A percentile compares a stretch with the other conserved stretches of the same genome.
These are phyloP conservation scores for Akanthomyces uredinophilus DNA, from an alignment of 2,329 filamentous ascomycete species.

Conservation along the genomic window DNA sequence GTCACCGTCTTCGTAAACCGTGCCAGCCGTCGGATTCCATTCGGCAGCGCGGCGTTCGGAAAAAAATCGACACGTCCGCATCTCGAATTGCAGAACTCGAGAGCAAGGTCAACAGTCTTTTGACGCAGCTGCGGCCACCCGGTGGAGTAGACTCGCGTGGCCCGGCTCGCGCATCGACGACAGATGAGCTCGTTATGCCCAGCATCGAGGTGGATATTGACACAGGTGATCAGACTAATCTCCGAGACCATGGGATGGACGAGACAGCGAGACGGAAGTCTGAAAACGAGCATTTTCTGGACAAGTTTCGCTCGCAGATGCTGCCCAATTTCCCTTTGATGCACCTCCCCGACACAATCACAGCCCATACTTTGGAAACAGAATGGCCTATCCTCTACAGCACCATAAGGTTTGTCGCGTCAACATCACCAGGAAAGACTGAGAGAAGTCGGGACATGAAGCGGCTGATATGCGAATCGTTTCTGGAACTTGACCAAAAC, in stretches of 20 bases:
- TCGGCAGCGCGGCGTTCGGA: neutral
- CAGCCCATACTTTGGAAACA: neutral
- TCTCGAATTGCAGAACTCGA: constrained; percentile 1
- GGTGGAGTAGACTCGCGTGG: neutral
- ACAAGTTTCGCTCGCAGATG: neutral
- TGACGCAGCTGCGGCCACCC: neutral
- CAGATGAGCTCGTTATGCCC: neutral
- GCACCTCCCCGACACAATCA: neutral
- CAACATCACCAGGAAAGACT: neutral
- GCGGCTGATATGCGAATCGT: neutral
- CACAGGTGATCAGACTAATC: neutral
- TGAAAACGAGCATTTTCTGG: neutral
- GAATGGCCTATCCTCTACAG: neutral
- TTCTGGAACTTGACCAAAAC: neutral
- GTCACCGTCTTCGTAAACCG: neutral
- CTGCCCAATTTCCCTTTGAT: neutral
- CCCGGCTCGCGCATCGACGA: neutral
- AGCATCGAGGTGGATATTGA: neutral
- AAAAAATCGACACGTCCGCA: neutral
- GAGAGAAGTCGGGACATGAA: neutral
- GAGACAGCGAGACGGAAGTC: neutral
- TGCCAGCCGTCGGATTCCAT: constrained; percentile 2
- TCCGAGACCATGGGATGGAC: neutral
- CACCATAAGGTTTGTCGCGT: neutral
- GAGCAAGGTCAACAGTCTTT: neutral